Percentiles rank a stretch among this genome's conserved stretches.
phyloP scores from a whole-genome alignment of 1,139 yeast species.

The Magnusiomyces sp. region DNA sequence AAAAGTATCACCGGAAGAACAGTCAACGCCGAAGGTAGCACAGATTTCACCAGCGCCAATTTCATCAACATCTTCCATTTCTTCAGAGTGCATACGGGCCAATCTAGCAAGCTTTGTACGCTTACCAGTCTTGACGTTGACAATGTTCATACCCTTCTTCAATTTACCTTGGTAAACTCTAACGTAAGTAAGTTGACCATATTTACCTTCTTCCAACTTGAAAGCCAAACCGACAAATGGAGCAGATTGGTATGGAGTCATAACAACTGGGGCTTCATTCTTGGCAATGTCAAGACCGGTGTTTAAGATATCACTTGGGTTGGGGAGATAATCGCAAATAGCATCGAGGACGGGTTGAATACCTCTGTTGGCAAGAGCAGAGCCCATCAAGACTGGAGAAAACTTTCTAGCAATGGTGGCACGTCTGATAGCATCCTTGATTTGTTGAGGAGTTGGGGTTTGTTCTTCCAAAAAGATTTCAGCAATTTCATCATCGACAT shows the following conservation, averaged over 20 bases:
- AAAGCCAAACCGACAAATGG: slow-evolving; percentile 96
- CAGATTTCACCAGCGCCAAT: slow-evolving; percentile 98
- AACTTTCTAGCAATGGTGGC: slow-evolving; percentile 94
- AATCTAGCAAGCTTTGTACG: slow-evolving; percentile 89
- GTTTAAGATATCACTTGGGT: slow-evolving; percentile 87
- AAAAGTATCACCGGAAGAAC: slow-evolving; percentile 99
- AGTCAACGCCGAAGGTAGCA: slow-evolving; percentile 98
- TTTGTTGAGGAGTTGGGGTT: slow-evolving; percentile 76
- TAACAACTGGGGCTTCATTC: slow-evolving; percentile 62
- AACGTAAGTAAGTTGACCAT: slow-evolving; percentile 93
- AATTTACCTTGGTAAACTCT: slow-evolving; percentile 95
- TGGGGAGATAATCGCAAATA: slow-evolving; percentile 90
- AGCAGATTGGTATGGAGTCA: slow-evolving; percentile 62
- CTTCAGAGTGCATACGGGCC: slow-evolving; percentile 98
- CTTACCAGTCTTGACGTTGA: slow-evolving; percentile 87
- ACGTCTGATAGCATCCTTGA: slow-evolving; percentile 82
- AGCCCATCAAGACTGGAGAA: slow-evolving; percentile 98
- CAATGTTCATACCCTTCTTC: slow-evolving; percentile 82
- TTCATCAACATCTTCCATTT: slow-evolving; percentile 95
- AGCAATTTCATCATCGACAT: slow-evolving; percentile 86
- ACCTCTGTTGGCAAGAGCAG: slow-evolving; percentile 94
- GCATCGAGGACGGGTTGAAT: slow-evolving; percentile 93
- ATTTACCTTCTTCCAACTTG: slow-evolving; percentile 95
- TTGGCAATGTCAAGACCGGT: slow-evolving; percentile 73
- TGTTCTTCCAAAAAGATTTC: slow-evolving; percentile 85